Percentiles rank a stretch among this genome's conserved stretches.
Evolutionary conservation across 2,329 filamentous ascomycete genomes (phyloP).

Genomic region (Neonectria hederae): DNA sequence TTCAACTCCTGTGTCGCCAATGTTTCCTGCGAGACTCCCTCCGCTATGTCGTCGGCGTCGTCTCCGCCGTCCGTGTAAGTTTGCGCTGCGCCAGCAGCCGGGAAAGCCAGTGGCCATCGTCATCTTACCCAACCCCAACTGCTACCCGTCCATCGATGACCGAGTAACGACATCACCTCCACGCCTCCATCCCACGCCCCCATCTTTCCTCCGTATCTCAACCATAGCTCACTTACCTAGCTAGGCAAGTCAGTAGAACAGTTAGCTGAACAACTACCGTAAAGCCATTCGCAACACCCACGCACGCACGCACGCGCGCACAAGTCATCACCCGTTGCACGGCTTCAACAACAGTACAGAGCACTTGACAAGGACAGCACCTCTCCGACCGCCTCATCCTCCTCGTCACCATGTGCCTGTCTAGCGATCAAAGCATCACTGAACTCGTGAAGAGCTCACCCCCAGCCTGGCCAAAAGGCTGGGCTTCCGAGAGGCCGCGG

Average conservation of each 20-base stretch:
- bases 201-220: constrained; percentile 6
- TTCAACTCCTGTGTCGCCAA: background rate
- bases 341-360: background rate
- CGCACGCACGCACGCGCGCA: background rate
- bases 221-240: constrained; percentile 11
- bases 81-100: background rate
- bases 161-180: constrained; percentile 5
- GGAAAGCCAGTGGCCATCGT: background rate
- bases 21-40: background rate
- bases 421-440: background rate
- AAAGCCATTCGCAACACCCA: background rate
- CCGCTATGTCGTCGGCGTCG: background rate
- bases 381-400: background rate
- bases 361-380: background rate
- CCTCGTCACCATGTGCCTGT: background rate
- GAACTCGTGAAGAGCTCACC: constrained; percentile 1
- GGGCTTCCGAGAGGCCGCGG: constrained; percentile 23
- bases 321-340: background rate
- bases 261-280: constrained; percentile 19
- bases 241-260: constrained; percentile 11
- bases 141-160: background rate
- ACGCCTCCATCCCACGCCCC: constrained; percentile 13
- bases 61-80: background rate
- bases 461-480: constrained; percentile 26
- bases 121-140: background rate